Base-by-base conservation (phyloP, 2,329 filamentous ascomycete species). In the Penicillium griseofulvum region DNA sequence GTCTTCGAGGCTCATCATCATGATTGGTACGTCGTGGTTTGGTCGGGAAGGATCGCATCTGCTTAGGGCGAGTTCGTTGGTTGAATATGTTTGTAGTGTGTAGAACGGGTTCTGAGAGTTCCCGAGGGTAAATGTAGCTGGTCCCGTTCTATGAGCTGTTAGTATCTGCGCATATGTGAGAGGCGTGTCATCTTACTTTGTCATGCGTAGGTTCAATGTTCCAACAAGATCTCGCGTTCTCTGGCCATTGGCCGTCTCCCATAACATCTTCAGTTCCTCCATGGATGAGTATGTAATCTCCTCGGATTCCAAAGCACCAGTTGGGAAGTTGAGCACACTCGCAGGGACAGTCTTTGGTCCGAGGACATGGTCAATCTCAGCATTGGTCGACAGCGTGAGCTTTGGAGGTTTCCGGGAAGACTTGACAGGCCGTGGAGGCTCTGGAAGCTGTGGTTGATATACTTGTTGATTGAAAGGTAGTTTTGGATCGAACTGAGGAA, bases 171-270 rank as follows among this genome's bases (percentile, higher is more conserved):
- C 11, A 45, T 19, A 36, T n/a, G 4, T 37, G 1, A 38, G 16
- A 8, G 31, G n/a, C 14, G 19, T 26, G 8, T 22, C 10, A 19
- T 59, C 65, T 61, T 68, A 79, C 77, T 72, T 73, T 60, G 69
- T 65, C 60, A 79, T 67, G 31, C 70, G 71, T 26, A 80, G 59
- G 49, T 75, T 73, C 54, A 77, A 76, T 8, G 60, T 67, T 8
- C 64, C 70, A 17, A 69, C 62, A 3, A 68, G 52, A 28, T 65
- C 61, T 49, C 69, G 64, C 4, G 69, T 65, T 28, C 71, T 63
- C 56, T 76, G 76, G 1, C 77, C 77, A 65, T 79, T 79, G 38
- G 77, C 72, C 37, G 72, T 71, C 39, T 78, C 75, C 77, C 77
- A 79, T 28, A 80, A 58, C 33, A 66, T 67, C 42, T 68, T 67